Evolutionary conservation across 2,329 filamentous ascomycete genomes (phyloP).

Genomic region (Epichloe uncinata): DNA sequence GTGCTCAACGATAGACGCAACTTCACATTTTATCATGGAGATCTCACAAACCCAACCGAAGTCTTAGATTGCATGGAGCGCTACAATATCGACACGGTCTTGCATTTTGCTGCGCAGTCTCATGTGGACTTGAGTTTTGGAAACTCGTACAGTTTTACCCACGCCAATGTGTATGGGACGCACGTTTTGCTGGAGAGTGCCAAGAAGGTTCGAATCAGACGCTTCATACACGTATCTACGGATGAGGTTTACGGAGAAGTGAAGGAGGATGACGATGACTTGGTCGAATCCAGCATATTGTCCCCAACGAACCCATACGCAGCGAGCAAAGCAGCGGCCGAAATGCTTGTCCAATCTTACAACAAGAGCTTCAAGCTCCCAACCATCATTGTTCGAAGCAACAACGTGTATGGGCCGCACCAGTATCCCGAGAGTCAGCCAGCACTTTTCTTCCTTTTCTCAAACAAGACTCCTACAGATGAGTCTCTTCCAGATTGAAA

Average conservation of each 20-base stretch:
- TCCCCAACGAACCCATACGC: conserved; percentile 74
- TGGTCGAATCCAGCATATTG: conserved; percentile 60
- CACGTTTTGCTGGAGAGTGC: conserved; percentile 69
- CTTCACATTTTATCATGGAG: conserved; percentile 68
- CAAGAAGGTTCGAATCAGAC: conserved; percentile 54
- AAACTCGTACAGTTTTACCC: conserved; percentile 70
- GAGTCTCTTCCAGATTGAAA: background rate
- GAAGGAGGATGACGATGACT: conserved; percentile 54
- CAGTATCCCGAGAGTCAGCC: conserved; percentile 69
- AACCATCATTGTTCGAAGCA: conserved; percentile 66
- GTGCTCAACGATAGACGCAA: conserved; percentile 53
- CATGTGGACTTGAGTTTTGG: conserved; percentile 75
- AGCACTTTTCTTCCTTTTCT: background rate
- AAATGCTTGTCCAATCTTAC: conserved; percentile 82
- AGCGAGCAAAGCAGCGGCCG: conserved; percentile 67
- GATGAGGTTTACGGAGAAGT: conserved; percentile 81
- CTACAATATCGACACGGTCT: conserved; percentile 63
- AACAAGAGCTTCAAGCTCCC: conserved; percentile 72
- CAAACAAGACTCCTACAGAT: background rate
- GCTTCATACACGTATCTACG: conserved; percentile 73
- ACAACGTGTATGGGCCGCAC: conserved; percentile 77
- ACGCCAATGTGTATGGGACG: conserved; percentile 74
- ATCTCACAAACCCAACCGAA: conserved; percentile 58
- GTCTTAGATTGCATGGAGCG: conserved; percentile 58
- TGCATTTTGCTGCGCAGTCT: conserved; percentile 78